Conservation (phyloP, 192 early-diverging fungal species). For the Umbelopsis isabellina region DNA sequence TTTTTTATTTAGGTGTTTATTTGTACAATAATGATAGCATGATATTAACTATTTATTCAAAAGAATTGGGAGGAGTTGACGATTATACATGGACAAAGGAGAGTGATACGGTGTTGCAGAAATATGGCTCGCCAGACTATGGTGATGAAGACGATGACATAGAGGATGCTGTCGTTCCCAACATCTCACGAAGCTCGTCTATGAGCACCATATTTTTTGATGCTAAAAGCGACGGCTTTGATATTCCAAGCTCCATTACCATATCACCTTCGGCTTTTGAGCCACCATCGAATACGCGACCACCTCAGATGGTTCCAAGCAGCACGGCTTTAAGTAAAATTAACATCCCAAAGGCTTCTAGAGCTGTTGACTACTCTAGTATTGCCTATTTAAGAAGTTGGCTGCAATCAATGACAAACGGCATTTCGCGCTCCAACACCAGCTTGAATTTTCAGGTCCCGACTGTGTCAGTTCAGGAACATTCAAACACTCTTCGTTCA, state of each 20-base stretch:
- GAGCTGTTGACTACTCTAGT: no score
- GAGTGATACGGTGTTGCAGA: conserved; percentile 26
- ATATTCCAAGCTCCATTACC: neutral
- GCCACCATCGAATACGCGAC: neutral
- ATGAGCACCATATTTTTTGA: conserved; percentile 15
- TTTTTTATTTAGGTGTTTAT: neutral
- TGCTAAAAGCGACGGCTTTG: neutral
- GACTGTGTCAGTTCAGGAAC: neutral
- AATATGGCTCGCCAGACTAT: conserved; percentile 19
- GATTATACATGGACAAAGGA: conserved; percentile 25
- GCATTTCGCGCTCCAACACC: no score
- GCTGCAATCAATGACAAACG: no score
- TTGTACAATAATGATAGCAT: neutral
- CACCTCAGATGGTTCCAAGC: neutral
- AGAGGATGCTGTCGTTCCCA: conserved; percentile 4
- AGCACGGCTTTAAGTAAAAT: no score
- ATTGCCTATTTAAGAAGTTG: no score
- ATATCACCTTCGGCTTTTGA: neutral
- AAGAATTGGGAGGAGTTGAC: conserved; percentile 34
- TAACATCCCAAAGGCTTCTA: no score
- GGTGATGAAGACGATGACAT: neutral
- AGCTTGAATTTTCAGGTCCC: neutral
- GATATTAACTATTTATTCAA: neutral
- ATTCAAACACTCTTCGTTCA: neutral
- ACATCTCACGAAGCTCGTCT: conserved; percentile 4